phyloP scores from a whole-genome alignment of 306 rosid genomes.

The Rosa multiflora region DNA sequence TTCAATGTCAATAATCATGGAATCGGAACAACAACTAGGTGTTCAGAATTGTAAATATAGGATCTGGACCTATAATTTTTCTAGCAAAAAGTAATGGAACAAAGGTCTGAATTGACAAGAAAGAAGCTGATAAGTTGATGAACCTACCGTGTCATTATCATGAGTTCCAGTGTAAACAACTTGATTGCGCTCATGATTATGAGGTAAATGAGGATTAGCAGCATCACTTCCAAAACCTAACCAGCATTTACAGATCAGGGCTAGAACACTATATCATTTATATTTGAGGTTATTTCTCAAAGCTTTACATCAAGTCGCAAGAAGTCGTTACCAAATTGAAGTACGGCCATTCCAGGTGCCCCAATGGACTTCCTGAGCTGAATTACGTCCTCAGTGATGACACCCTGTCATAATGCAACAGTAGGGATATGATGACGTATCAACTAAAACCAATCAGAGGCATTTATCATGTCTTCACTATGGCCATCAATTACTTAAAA shows the following conservation, averaged over 20 bases:
- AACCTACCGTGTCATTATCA: slow-evolving; percentile 85
- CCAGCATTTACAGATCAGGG: slow-evolving; percentile 13
- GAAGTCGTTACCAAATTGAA: slow-evolving; percentile 75
- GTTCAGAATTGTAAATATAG: neutral
- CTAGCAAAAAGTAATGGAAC: slow-evolving; percentile 9
- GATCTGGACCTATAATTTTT: neutral
- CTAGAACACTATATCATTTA: slow-evolving; percentile 9
- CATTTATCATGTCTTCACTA: neutral
- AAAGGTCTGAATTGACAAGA: neutral
- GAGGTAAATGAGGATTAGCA: slow-evolving; percentile 82
- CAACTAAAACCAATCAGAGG: neutral
- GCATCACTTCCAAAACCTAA: slow-evolving; percentile 85
- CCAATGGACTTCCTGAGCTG: slow-evolving; percentile 78
- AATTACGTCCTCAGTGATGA: slow-evolving; percentile 92
- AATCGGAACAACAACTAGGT: neutral
- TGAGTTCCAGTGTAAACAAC: slow-evolving; percentile 96
- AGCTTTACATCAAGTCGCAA: slow-evolving; percentile 14
- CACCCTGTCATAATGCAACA: slow-evolving; percentile 58
- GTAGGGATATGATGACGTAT: neutral
- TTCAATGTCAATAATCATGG: neutral
- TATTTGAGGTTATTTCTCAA: slow-evolving; percentile 14
- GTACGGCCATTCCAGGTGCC: slow-evolving; percentile 99
- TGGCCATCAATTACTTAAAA: neutral
- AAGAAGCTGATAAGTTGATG: slow-evolving; percentile 24
- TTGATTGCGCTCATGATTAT: slow-evolving; percentile 92